Evolutionary conservation across 192 early-diverging fungal species (phyloP).

Genomic region (Chytriomyces sp.): DNA sequence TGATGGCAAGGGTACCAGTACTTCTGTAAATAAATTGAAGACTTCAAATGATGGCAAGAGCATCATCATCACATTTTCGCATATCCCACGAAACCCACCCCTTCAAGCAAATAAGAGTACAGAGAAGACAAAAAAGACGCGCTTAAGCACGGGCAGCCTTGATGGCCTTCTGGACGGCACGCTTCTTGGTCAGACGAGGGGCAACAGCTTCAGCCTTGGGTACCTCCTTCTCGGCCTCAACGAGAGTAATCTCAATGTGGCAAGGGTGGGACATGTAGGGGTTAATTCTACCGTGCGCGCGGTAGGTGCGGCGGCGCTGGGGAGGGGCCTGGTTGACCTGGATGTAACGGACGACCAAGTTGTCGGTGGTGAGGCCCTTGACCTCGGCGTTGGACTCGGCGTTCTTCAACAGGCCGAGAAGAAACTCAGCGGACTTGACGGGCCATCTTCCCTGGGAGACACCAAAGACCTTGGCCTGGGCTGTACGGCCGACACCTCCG

Average conservation of each 20-base stretch:
- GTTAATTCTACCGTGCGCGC: constrained; percentile 98
- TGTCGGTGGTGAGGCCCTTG: constrained; percentile 89
- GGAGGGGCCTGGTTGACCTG: constrained; percentile 98
- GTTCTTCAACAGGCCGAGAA: constrained; percentile 94
- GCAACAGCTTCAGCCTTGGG: constrained; percentile 57
- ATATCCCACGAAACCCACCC: too few species aligned
- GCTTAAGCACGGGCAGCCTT: constrained; percentile 27
- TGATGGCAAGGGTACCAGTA: too few species aligned
- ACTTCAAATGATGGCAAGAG: too few species aligned
- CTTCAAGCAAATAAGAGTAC: too few species aligned
- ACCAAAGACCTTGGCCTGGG: constrained; percentile 94
- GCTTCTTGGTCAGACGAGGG: constrained; percentile 30
- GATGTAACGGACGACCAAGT: constrained; percentile 90
- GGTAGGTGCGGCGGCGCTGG: constrained; percentile 95
- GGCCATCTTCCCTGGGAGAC: constrained; percentile 95
- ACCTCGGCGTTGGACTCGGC: constrained; percentile 96
- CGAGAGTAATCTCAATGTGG: constrained; percentile 94
- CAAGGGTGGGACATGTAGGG: constrained; percentile 93
- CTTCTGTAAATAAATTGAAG: too few species aligned
- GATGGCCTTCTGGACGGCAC: constrained; percentile 25
- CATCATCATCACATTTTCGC: too few species aligned
- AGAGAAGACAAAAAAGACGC: not conserved
- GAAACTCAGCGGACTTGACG: constrained; percentile 92
- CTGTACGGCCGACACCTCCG: constrained; percentile 95
- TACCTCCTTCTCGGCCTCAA: constrained; percentile 86